phyloP scores from a whole-genome alignment of 148 eudicot species.

The Hydrangea macrophylla region DNA sequence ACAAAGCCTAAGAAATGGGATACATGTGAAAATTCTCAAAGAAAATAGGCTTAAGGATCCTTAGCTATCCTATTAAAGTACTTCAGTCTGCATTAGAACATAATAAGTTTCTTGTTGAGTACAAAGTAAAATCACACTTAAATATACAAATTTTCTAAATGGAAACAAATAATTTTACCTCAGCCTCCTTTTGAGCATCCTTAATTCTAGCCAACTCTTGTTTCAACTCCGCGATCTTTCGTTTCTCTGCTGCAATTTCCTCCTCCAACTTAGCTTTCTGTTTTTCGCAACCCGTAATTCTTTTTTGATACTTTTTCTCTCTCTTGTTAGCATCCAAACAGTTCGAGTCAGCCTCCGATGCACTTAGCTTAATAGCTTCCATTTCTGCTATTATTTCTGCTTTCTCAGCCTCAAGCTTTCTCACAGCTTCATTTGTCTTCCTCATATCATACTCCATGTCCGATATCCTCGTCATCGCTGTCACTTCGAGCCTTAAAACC shows the following conservation, averaged over 20 bases:
- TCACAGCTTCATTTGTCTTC: constrained; percentile 84
- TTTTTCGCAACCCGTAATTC: constrained; percentile 91
- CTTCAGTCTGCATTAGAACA: too few species aligned
- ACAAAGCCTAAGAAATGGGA: too few species aligned
- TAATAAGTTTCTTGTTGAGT: too few species aligned
- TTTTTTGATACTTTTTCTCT: constrained; percentile 85
- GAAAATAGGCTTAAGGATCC: too few species aligned
- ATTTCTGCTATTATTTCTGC: constrained; percentile 97
- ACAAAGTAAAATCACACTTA: not conserved
- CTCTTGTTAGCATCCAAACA: constrained; percentile 86
- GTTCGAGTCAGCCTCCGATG: constrained; percentile 74
- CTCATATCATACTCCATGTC: too few species aligned
- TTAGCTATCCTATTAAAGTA: too few species aligned
- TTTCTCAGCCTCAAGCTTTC: constrained; percentile 87
- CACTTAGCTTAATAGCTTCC: constrained; percentile 95
- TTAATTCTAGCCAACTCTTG: constrained; percentile 57
- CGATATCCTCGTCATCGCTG: constrained; percentile 77
- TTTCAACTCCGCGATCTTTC: constrained; percentile 56
- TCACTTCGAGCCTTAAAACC: constrained; percentile 75
- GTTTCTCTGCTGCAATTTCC: constrained; percentile 76
- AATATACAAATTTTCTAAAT: constrained; percentile 1
- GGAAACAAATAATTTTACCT: constrained; percentile 41
- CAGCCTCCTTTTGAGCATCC: constrained; percentile 63
- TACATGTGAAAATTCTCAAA: too few species aligned
- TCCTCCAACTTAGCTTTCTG: constrained; percentile 83